Conservation (phyloP, 768 basidiomycete species). For the Xerocomellus dryophilus region DNA sequence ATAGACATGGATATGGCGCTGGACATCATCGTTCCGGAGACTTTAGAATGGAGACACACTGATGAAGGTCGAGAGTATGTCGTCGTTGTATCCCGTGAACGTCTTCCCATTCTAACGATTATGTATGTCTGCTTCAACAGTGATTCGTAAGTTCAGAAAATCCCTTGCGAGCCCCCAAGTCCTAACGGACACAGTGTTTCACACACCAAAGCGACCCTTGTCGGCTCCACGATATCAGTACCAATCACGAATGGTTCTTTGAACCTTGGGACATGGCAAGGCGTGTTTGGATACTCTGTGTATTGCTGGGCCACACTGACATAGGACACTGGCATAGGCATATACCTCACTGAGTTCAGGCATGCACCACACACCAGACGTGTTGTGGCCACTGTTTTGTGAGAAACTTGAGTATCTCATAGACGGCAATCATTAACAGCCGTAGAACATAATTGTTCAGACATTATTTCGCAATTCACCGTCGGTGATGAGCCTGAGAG, state of each 20-base stretch:
- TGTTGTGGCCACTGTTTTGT: slow-evolving; percentile 83
- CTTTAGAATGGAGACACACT: slow-evolving; percentile 76
- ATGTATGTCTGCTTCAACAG: slow-evolving; percentile 36
- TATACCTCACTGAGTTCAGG: slow-evolving; percentile 86
- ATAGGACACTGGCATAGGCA: slow-evolving; percentile 49
- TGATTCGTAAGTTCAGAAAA: slow-evolving; percentile 59
- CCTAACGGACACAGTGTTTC: slow-evolving; percentile 55
- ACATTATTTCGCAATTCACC: neutral
- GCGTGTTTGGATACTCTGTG: slow-evolving; percentile 34
- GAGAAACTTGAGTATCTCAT: slow-evolving; percentile 23
- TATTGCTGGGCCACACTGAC: slow-evolving; percentile 1
- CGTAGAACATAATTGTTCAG: slow-evolving; percentile 10
- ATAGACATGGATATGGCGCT: slow-evolving; percentile 94
- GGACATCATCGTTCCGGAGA: slow-evolving; percentile 85
- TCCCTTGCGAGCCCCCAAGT: neutral
- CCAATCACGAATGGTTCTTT: slow-evolving; percentile 79
- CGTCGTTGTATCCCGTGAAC: neutral
- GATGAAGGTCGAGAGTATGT: slow-evolving; percentile 89
- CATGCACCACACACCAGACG: slow-evolving; percentile 60
- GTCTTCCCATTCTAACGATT: slow-evolving; percentile 1
- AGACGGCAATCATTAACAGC: neutral
- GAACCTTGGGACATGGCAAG: slow-evolving; percentile 93
- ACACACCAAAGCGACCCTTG: slow-evolving; percentile 84
- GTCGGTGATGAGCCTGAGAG: neutral
- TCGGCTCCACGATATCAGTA: slow-evolving; percentile 78